These are phyloP conservation scores for Agastache rugosa DNA, from an alignment of 257 asterid species.

Conservation along the genomic window DNA sequence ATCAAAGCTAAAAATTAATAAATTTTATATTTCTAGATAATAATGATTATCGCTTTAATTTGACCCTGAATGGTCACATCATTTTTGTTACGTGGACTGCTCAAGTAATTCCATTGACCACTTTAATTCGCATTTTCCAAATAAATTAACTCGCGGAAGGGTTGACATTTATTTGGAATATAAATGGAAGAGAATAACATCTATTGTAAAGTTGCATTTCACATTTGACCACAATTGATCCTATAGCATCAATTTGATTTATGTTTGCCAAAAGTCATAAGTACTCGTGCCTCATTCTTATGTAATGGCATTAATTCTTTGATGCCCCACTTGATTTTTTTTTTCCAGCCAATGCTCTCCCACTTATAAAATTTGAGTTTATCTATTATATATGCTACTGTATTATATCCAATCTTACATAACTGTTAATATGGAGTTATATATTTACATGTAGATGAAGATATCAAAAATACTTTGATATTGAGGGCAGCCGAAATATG, in stretches of 20 bases:
- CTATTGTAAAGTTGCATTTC: constrained; percentile 22
- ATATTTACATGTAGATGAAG: not conserved
- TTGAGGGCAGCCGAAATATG: no score
- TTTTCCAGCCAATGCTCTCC: not conserved
- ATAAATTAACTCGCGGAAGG: constrained; percentile 6
- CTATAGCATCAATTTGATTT: constrained; percentile 24
- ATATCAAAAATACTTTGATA: not conserved
- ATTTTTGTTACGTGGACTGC: not conserved
- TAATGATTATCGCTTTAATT: not conserved
- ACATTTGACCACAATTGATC: constrained; percentile 37
- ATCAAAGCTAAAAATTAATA: not conserved
- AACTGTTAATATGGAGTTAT: not conserved
- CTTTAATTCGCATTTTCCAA: not conserved
- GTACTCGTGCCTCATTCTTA: constrained; percentile 24
- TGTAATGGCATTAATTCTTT: constrained; percentile 23
- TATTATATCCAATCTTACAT: not conserved
- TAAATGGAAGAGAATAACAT: constrained; percentile 24
- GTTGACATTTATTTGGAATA: constrained; percentile 43
- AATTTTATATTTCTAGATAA: not conserved
- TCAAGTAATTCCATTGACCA: not conserved
- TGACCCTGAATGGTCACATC: not conserved
- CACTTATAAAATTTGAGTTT: not conserved
- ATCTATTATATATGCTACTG: not conserved
- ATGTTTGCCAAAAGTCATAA: constrained; percentile 6
- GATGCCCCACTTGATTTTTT: constrained; percentile 3